Evolutionary conservation across 306 rosid genomes (phyloP).

Genomic region (Lupinus albus): DNA sequence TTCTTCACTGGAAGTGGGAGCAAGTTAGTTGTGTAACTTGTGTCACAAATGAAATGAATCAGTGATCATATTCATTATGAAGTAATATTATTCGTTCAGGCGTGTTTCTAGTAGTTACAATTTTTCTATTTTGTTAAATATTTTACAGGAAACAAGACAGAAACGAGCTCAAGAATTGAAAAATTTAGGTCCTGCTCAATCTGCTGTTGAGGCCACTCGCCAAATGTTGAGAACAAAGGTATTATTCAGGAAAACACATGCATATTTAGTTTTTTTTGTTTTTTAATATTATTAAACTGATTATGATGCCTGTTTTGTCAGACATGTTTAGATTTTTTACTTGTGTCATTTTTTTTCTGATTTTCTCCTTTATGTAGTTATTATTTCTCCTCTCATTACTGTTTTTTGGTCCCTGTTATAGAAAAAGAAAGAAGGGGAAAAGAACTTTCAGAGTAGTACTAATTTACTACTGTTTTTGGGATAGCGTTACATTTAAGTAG

Average conservation of each 20-base stretch:
- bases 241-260: conserved; percentile 13
- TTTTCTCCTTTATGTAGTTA: neutral
- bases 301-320: neutral
- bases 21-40: neutral
- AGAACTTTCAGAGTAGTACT: neutral
- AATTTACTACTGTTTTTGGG: too few species aligned
- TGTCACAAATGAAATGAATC: neutral
- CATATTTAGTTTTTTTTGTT: conserved; percentile 10
- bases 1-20: neutral
- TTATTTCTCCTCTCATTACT: neutral
- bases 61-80: neutral
- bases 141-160: conserved; percentile 53
- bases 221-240: conserved; percentile 71
- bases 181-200: conserved; percentile 65
- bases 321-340: neutral
- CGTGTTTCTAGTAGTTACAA: neutral
- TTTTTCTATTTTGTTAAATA: conserved; percentile 13
- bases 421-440: neutral
- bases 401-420: neutral
- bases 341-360: neutral
- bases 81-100: neutral
- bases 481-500: too few species aligned
- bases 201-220: conserved; percentile 70
- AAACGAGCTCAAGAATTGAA: conserved; percentile 54
- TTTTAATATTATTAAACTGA: conserved; percentile 3